Evolutionary conservation across 352 stramenopile species (phyloP).

Genomic region (Phytophthora constricta): DNA sequence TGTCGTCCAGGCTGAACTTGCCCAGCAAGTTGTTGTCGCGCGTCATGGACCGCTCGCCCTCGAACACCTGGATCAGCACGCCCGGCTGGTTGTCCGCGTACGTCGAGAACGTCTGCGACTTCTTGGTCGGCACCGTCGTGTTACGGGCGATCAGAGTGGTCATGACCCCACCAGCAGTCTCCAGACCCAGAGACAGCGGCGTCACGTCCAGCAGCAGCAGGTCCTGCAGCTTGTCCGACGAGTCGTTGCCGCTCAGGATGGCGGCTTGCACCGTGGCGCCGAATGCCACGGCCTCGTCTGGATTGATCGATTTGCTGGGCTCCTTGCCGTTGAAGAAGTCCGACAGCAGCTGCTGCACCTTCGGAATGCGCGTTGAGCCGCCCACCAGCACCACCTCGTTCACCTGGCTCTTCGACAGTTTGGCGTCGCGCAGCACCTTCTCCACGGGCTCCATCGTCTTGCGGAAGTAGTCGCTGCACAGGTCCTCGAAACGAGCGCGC

Average conservation of each 20-base stretch:
- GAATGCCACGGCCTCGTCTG: conserved; percentile 84
- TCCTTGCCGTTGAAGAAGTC: conserved; percentile 79
- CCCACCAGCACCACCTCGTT: conserved; percentile 86
- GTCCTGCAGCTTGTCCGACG: conserved; percentile 88
- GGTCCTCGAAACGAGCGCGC: conserved; percentile 91
- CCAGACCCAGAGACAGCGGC: conserved; percentile 85
- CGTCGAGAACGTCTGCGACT: conserved; percentile 89
- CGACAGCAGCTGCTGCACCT: conserved; percentile 65
- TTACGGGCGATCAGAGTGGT: conserved; percentile 88
- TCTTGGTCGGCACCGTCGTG: conserved; percentile 89
- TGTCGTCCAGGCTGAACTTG: conserved; percentile 88
- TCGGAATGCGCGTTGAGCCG: conserved; percentile 79
- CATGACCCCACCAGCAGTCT: conserved; percentile 90
- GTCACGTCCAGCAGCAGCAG: conserved; percentile 90
- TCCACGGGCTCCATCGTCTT: conserved; percentile 91
- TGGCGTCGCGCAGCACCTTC: conserved; percentile 89
- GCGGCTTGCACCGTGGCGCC: conserved; percentile 78
- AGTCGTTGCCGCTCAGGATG: conserved; percentile 67
- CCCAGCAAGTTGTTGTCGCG: conserved; percentile 92
- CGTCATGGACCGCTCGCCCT: conserved; percentile 95
- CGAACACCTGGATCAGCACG: conserved; percentile 91
- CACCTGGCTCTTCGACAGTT: conserved; percentile 86
- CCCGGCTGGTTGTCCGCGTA: conserved; percentile 87
- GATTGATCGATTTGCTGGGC: conserved; percentile 82
- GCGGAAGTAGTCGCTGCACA: conserved; percentile 92